Conservation (phyloP, 345 rosid species). For the Moricandia moricandioides region DNA sequence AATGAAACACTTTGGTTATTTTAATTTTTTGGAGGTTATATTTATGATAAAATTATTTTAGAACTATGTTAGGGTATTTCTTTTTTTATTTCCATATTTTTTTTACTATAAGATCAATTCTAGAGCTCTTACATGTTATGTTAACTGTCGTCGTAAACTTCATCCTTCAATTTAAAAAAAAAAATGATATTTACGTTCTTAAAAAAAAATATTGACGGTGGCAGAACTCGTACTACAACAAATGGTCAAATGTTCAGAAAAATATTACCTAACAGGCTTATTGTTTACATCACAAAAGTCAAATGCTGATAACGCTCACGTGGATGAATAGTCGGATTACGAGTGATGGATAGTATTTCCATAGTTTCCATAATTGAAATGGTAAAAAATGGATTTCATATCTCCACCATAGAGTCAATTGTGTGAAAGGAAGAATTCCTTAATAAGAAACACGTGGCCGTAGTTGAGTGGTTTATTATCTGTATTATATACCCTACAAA, state of each 20-base stretch:
- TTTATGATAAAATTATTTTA: no score
- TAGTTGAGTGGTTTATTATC: not conserved
- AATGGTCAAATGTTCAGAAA: no score
- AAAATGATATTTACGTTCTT: no score
- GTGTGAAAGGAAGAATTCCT: conserved; percentile 11
- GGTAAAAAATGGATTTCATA: not conserved
- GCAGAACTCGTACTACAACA: no score
- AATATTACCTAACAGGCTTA: no score
- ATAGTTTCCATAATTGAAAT: not conserved
- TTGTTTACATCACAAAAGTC: not conserved
- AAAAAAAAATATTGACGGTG: no score
- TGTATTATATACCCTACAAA: conserved; percentile 25
- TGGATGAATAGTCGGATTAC: conserved; percentile 5
- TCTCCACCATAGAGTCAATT: not conserved
- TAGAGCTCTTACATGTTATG: not conserved
- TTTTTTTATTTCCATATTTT: no score
- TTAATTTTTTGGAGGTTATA: no score
- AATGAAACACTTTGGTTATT: no score
- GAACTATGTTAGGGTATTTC: no score
- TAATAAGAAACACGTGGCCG: conserved; percentile 1
- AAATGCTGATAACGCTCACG: conserved; percentile 24
- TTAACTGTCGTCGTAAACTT: no score
- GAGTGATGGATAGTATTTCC: not conserved
- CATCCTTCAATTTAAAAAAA: not conserved
- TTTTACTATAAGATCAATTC: no score